phyloP scores from a whole-genome alignment of 257 asterid species.

The Nicotiana tomentosiformis region DNA sequence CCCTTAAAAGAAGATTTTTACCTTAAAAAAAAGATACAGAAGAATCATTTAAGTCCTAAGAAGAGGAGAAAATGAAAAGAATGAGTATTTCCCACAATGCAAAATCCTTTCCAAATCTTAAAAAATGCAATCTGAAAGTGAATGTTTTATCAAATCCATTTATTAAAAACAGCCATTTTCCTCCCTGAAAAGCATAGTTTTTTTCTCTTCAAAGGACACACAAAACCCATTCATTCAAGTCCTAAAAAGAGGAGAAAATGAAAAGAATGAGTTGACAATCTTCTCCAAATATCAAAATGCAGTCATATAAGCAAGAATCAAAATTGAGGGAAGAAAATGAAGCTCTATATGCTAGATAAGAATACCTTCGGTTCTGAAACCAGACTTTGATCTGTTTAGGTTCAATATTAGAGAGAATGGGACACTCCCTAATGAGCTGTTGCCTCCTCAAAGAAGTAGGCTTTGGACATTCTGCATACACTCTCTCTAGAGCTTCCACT shows the following conservation, averaged over 20 bases:
- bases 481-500: conserved; percentile 95
- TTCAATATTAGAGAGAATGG: conserved; percentile 82
- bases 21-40: background rate
- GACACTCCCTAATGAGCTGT: conserved; percentile 86
- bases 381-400: conserved; percentile 99
- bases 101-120: background rate
- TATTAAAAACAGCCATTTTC: background rate
- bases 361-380: conserved; percentile 89
- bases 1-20: background rate
- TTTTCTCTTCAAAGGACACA: background rate
- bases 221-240: background rate
- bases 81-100: background rate
- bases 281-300: no score
- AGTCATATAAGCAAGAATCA: no score
- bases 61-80: background rate
- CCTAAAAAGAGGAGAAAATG: background rate
- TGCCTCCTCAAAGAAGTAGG: conserved; percentile 93
- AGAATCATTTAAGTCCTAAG: background rate
- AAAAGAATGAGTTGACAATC: no score
- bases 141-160: background rate
- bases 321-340: background rate
- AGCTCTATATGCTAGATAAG: background rate
- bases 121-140: background rate
- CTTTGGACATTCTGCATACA: conserved; percentile 85
- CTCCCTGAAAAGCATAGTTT: background rate